Evolutionary conservation across 495 filamentous ascomycete genomes (phyloP).

Genomic region (Achaetomiella virescens): DNA sequence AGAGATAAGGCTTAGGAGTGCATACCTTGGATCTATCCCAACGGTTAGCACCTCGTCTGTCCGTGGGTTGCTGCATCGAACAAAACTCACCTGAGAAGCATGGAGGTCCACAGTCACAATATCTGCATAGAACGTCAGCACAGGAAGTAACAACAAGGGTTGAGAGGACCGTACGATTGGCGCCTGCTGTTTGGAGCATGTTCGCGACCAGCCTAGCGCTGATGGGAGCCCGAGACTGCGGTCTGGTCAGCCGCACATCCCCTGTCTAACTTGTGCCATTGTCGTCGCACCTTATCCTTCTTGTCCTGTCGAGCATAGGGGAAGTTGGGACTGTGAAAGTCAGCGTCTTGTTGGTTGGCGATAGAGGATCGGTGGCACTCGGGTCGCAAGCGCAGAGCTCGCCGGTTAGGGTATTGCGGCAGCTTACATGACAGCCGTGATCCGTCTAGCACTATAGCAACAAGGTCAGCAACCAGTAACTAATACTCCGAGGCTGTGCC

Average conservation of each 20-base stretch:
- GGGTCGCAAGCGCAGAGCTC: too few species aligned
- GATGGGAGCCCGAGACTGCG: slow-evolving; percentile 62
- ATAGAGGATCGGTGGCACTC: neutral
- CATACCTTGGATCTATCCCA: slow-evolving; percentile 6
- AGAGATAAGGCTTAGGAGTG: neutral
- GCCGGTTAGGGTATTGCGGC: neutral
- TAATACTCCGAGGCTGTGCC: neutral
- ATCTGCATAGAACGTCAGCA: slow-evolving; percentile 57
- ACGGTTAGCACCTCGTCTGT: neutral
- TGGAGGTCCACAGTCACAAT: slow-evolving; percentile 87
- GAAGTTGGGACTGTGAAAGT: slow-evolving; percentile 92
- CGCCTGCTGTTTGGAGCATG: slow-evolving; percentile 93
- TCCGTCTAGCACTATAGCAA: slow-evolving; percentile 25
- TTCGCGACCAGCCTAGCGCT: slow-evolving; percentile 93
- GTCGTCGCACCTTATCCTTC: slow-evolving; percentile 67
- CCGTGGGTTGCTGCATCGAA: too few species aligned
- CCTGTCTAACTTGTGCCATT: neutral
- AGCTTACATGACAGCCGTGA: slow-evolving; percentile 33
- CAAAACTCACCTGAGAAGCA: slow-evolving; percentile 49
- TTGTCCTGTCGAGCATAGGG: slow-evolving; percentile 99
- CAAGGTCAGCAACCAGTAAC: slow-evolving; percentile 13
- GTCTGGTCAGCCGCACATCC: slow-evolving; percentile 1
- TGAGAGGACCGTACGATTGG: slow-evolving; percentile 49
- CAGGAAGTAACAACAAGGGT: slow-evolving; percentile 37
- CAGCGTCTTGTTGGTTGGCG: slow-evolving; percentile 48